Base-by-base conservation (phyloP, 139 green algal species). In the Nannochloris sp. region DNA sequence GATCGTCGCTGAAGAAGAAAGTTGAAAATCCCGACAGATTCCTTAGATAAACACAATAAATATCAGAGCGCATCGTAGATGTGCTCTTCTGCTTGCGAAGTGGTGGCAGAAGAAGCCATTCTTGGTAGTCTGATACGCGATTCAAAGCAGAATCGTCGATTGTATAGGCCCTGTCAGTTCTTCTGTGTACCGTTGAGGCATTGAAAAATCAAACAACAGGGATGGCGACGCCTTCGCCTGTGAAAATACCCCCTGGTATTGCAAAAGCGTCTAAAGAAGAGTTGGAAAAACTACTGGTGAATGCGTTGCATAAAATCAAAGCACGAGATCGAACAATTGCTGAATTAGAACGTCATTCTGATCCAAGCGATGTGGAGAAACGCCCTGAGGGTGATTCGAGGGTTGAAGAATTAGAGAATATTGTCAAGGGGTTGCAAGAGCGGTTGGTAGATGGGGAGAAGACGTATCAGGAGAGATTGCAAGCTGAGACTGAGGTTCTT, bases 241-340 rank as follows among this genome's bases (percentile, higher is more conserved):
- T 56, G 13, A 66, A 66, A 11, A 33, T 80, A 26, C 73, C 73
- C 6, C 28, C 73, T 14, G 46, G n/a, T 13, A 66, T 80, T 2
- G 64, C 70, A 2, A 80, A 79, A 43, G 58, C 63, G 2, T 44
- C 44, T 2, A 59, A 59, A 12, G 60, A 70, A 29, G 73, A 80
- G 28, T 17, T 58, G n/a, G 45, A 58, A 16, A 36, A 16, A 17
- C 13, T 59, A 12, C 20, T 43, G 50, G 13, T 49, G 31, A 14
- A 23, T 26, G 37, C 45, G 30, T 17, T 59, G n/a, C 46, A 61
- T 37, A 62, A 61, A 16, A 51, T 72, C 16, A 63, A 74, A 59
- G 61, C 59, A 0, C 64, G 65, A 2, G 73, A 80, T 44, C 79
- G 77, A 40, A 49, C 49, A 8, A 80, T 80, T 17, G 65, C 58